Evolutionary conservation across 306 rosid species (phyloP).

Genomic region (Dryas alaskensis): DNA sequence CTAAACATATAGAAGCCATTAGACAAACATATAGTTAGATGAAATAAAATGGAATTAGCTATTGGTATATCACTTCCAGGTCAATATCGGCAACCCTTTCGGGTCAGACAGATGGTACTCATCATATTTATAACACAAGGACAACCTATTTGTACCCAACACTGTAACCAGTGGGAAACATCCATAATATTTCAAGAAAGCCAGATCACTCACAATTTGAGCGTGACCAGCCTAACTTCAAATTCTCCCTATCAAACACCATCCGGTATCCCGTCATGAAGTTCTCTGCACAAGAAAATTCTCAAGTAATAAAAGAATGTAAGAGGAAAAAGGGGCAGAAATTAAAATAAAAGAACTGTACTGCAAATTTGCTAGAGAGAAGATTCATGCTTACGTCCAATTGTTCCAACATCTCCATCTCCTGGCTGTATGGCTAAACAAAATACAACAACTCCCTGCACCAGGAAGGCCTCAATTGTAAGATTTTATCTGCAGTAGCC

Average conservation of each 20-base stretch:
- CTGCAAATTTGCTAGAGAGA: not conserved
- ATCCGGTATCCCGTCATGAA: constrained; percentile 80
- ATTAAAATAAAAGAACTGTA: not conserved
- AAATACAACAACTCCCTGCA: constrained; percentile 73
- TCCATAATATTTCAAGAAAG: constrained; percentile 10
- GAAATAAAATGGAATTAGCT: not conserved
- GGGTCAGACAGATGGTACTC: not conserved
- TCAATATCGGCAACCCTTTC: not conserved
- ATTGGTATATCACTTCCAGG: not conserved
- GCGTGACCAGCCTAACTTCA: constrained; percentile 80
- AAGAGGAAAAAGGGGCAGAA: not conserved
- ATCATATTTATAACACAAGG: not conserved
- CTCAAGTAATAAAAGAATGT: not conserved
- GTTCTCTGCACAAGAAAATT: constrained; percentile 61
- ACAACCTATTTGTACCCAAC: not conserved
- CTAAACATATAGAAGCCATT: not conserved
- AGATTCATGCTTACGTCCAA: constrained; percentile 73
- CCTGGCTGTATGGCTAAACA: constrained; percentile 80
- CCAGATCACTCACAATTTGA: constrained; percentile 71
- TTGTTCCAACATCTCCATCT: constrained; percentile 68
- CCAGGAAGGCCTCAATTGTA: constrained; percentile 18
- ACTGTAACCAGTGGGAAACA: not conserved
- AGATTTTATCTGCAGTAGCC: constrained; percentile 9
- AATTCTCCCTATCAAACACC: constrained; percentile 77
- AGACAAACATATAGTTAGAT: not conserved